Evolutionary conservation across 1,139 yeast species (phyloP).

Genomic region (Pichia sp.): DNA sequence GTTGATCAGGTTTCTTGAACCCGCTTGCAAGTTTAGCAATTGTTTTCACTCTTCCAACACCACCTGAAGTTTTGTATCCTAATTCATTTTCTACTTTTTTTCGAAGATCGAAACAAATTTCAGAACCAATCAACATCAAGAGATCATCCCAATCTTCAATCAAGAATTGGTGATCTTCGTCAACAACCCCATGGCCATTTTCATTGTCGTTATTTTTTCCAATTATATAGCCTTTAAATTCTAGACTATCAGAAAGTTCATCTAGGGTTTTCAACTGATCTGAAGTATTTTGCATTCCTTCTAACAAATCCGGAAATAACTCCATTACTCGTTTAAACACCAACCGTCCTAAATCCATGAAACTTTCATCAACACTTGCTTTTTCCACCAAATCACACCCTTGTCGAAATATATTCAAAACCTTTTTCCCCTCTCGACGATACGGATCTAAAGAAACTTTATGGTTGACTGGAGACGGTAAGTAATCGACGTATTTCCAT

Average conservation of each 20-base stretch:
- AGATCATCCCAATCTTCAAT: conserved; percentile 83
- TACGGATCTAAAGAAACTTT: conserved; percentile 91
- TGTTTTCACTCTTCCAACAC: conserved; percentile 68
- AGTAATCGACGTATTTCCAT: conserved; percentile 60
- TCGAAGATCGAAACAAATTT: conserved; percentile 50
- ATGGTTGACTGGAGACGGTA: conserved; percentile 47
- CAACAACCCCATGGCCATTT: conserved; percentile 12
- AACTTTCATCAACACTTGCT: conserved; percentile 94
- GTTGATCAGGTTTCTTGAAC: conserved; percentile 76
- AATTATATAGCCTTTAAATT: conserved; percentile 20
- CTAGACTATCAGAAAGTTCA: conserved; percentile 32
- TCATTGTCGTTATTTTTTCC: conserved; percentile 31
- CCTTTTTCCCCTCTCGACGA: conserved; percentile 77
- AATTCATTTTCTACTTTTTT: conserved; percentile 44
- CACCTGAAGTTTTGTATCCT: conserved; percentile 88
- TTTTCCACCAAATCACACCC: conserved; percentile 71
- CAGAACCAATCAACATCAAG: conserved; percentile 59
- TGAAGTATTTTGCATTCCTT: conserved; percentile 11
- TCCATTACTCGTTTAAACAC: conserved; percentile 34
- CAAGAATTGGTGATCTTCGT: conserved; percentile 15
- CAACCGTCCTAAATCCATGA: conserved; percentile 67
- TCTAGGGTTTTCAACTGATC: conserved; percentile 39
- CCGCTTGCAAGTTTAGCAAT: conserved; percentile 90
- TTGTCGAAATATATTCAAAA: conserved; percentile 52
- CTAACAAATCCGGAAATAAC: conserved; percentile 33